Percentiles rank a stretch among this genome's conserved stretches.
Conservation (phyloP, 2,329 filamentous ascomycete genomes). For the Pseudocercospora musae region DNA sequence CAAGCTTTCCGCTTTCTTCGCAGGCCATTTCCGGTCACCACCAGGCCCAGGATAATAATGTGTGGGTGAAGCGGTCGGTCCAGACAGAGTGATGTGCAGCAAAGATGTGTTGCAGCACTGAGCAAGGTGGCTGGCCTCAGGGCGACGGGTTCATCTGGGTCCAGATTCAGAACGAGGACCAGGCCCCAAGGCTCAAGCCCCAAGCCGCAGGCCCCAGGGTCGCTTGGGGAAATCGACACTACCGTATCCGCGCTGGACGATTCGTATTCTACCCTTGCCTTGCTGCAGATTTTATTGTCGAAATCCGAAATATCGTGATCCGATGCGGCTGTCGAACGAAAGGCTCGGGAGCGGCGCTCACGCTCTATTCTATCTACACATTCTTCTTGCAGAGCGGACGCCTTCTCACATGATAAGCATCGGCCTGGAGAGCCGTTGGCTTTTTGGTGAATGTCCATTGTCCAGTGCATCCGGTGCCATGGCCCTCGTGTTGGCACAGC, state of each 20-base stretch:
- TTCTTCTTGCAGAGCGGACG: neutral
- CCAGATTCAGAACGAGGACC: neutral
- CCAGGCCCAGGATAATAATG: neutral
- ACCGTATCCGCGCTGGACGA: no score
- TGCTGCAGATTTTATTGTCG: no score
- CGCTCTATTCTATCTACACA: neutral
- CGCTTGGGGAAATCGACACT: neutral
- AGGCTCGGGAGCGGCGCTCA: neutral
- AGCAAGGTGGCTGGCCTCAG: neutral
- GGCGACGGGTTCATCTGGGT: neutral
- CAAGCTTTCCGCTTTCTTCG: neutral
- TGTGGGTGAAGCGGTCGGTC: neutral
- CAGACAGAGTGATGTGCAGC: neutral
- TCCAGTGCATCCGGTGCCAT: neutral
- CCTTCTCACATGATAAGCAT: neutral
- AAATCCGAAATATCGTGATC: no score
- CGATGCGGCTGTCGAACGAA: neutral
- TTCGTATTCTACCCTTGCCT: no score
- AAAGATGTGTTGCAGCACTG: neutral
- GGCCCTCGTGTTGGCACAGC: neutral
- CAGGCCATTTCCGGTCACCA: neutral
- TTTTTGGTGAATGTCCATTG: no score
- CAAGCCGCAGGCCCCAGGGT: no score
- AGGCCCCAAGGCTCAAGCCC: no score
- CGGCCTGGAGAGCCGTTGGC: neutral